Percentiles rank a stretch among this genome's conserved stretches.
Conservation (phyloP, 805 yeast genomes). For the Jamesozyma piceae region DNA sequence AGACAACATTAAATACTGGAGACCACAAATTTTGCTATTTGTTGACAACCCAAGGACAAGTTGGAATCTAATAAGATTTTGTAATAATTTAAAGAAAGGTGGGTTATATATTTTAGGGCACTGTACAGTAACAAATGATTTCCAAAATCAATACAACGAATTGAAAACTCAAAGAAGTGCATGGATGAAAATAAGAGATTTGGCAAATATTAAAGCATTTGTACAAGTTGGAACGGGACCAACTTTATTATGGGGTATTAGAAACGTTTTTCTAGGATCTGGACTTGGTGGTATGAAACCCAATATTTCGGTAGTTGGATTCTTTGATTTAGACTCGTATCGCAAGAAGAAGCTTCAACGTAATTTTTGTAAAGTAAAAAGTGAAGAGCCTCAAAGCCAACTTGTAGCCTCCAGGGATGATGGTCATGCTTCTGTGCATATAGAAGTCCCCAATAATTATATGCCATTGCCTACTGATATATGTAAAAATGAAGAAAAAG, state of each 20-base stretch:
- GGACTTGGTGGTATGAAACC: constrained; percentile 99
- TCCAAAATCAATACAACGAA: constrained; percentile 58
- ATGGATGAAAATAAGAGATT: constrained; percentile 76
- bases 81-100: constrained; percentile 92
- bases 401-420: constrained; percentile 3
- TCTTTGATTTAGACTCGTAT: constrained; percentile 52
- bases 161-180: constrained; percentile 64
- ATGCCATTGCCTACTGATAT: constrained; percentile 62
- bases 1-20: constrained; percentile 95
- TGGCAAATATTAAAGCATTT: constrained; percentile 77
- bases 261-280: constrained; percentile 84
- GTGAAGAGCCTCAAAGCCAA: background rate
- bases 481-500: constrained; percentile 60
- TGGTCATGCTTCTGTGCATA: constrained; percentile 1
- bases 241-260: constrained; percentile 84
- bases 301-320: constrained; percentile 86
- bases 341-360: background rate
- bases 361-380: background rate
- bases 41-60: constrained; percentile 88
- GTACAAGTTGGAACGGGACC: constrained; percentile 89
- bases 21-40: constrained; percentile 84
- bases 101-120: constrained; percentile 90
- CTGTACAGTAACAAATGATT: constrained; percentile 53
- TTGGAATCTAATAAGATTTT: constrained; percentile 86
- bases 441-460: constrained; percentile 4